Evolutionary conservation across 805 yeast species (phyloP), one percentile per base, ranked within the genome.

Genomic region (Nakazawaea ishiwadae): DNA sequence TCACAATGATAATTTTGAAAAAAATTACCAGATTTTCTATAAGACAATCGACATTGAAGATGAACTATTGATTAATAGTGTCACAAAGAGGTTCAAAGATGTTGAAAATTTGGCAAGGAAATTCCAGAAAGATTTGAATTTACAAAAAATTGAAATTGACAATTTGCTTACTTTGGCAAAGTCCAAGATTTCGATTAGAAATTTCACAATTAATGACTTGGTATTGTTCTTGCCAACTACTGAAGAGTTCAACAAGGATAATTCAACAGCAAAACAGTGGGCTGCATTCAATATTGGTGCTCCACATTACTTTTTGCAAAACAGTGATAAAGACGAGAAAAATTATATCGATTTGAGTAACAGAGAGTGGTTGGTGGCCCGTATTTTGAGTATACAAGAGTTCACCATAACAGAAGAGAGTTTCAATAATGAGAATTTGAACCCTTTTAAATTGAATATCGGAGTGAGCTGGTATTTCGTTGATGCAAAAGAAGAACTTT

Each of bases 211-310:
- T 9, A 87, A 84, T 10, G 97, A 90, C 58, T 63, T 88, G 51
- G 96, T 87, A 1, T 63, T 91, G 44, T 91, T 91, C 56, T 63
- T 91, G 48, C 96, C 95, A 3, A 88, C 96, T 0, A 44, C 28
- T 5, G 42, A 43, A 4, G 46, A 38, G 14, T 35, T 43, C 31
- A 31, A 37, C 27, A 21, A 21, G 15, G 42, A 42, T 2, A 35
- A 34, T 4, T 31, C 24, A 6, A 36, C 17, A 26, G 60, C 30
- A 5, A 39, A 35, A 12, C 37, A 32, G 39, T 91, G 98, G 98
- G 96, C 96, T 0, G 96, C 95, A 1, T 91, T 91, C 65, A 90
- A 93, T 49, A 72, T 85, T 42, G 95, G 91, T 1, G 82, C 87
- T 1, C 93, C 95, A 0, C 89, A 90, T 56, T 89, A 79, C 57